Base-by-base conservation (phyloP, 1,284 basidiomycete species). In the Ganoderma lingzhi region DNA sequence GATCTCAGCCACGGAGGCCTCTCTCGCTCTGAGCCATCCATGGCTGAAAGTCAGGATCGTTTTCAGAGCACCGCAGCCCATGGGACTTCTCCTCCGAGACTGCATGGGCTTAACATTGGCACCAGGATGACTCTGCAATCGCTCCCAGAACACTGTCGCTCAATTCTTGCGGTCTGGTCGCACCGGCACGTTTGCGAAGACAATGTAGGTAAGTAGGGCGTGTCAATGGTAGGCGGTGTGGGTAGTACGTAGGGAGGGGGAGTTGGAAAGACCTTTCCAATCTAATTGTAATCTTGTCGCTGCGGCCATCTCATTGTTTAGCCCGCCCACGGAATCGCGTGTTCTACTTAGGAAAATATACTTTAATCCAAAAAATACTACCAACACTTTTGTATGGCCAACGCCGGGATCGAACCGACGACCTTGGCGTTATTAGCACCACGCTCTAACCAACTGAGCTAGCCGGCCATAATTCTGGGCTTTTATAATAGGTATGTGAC, bases 381-480 rank as follows among this genome's bases (percentile, higher is more conserved):
- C 23, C 23, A 23, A 23, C 23, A 23, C 23, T 23, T 23, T 1
- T 23, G 23, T 37, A 37, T 35, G 67, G 67, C 67, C 67, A 68
- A 64, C 67, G 67, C 67, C 63, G 67, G 67, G 67, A 28, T 68
- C 67, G 67, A 68, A 68, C 67, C 67, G 67, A 68, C 67, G 67
- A 64, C 67, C 67, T 68, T 68, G 67, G 67, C 67, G 67, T 68
- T 68, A 68, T 68, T 68, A 68, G 67, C 67, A 68, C 67, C 67
- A 68, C 67, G 67, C 67, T 68, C 67, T 68, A 68, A 68, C 67
- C 67, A 68, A 64, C 67, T 68, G 67, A 68, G 67, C 67, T 68
- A 68, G 67, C 32, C 67, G 67, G 67, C 67, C 67, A 23, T 39
- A 23, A 23, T 23, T 23, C 23, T 23, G 23, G 23, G 23, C 23